A percentile compares a stretch with the other conserved stretches of the same genome.
These are phyloP conservation scores for Leishmania gerbilli DNA, from an alignment of 208 protist genomes.

Conservation along the genomic window DNA sequence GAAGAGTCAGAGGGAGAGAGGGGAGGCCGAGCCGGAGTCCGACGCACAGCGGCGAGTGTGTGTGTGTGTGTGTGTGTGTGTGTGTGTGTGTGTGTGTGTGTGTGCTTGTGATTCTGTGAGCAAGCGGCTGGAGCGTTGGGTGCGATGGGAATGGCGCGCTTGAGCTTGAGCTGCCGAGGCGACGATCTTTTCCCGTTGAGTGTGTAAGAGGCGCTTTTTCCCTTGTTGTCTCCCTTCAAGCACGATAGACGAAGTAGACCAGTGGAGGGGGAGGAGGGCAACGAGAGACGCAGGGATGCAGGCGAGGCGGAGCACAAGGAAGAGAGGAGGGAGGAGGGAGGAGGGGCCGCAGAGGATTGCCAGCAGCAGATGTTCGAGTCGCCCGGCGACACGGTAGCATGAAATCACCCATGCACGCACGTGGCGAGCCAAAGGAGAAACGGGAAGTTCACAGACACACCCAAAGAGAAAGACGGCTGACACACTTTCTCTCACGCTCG, in stretches of 20 bases:
- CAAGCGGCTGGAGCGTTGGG: background rate
- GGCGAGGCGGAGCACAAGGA: background rate
- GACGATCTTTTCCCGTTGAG: background rate
- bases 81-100: background rate
- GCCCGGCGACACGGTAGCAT: background rate
- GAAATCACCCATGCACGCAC: background rate
- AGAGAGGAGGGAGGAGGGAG: background rate
- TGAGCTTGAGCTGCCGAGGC: background rate
- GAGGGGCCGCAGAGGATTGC: background rate
- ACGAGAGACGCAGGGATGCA: background rate
- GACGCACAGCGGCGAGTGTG: background rate
- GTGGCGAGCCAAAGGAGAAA: background rate
- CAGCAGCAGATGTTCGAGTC: background rate
- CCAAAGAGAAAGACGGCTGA: background rate
- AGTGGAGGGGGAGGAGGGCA: background rate
- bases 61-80: background rate
- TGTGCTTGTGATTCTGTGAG: background rate
- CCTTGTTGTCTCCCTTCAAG: background rate
- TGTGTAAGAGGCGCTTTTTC: background rate
- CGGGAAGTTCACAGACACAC: background rate
- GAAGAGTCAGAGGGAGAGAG: background rate
- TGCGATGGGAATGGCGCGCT: background rate
- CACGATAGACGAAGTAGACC: background rate
- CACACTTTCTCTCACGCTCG: background rate
- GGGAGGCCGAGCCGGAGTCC: background rate